Evolutionary conservation across 768 basidiomycete species (phyloP).

Genomic region (Rhizopogon rudus): DNA sequence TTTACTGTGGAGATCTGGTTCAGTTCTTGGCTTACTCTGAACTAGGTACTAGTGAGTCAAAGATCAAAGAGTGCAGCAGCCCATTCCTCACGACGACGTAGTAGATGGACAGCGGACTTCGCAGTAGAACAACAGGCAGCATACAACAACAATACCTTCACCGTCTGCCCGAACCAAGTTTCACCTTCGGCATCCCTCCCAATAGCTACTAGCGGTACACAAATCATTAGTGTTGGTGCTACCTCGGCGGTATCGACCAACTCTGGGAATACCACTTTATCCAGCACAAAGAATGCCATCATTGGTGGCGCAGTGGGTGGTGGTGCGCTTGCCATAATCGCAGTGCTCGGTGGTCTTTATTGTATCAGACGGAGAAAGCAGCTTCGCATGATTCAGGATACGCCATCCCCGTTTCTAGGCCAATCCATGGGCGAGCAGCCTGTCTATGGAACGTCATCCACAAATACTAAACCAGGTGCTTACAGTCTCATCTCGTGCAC

Average conservation of each 20-base stretch:
- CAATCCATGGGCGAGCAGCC: neutral
- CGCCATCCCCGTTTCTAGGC: neutral
- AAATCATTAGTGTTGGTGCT: too few relatives aligned
- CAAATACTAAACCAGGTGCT: neutral
- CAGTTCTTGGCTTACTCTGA: neutral
- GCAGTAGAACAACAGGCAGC: slow-evolving; percentile 11
- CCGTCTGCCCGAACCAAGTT: slow-evolving; percentile 13
- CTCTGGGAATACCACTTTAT: neutral
- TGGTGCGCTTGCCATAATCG: neutral
- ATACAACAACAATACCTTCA: slow-evolving; percentile 22
- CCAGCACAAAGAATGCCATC: neutral
- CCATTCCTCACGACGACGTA: slow-evolving; percentile 1
- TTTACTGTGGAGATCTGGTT: neutral
- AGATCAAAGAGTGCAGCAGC: neutral
- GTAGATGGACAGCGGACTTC: slow-evolving; percentile 15
- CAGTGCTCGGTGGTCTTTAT: neutral
- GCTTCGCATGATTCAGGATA: neutral
- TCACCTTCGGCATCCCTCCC: slow-evolving; percentile 6
- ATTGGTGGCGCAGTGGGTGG: neutral
- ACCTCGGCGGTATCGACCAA: neutral
- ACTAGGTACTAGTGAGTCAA: slow-evolving; percentile 5
- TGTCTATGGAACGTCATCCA: neutral
- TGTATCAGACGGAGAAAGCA: neutral
- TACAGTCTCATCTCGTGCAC: neutral
- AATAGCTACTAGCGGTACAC: neutral